A percentile compares a stretch with the other conserved stretches of the same genome.
Conservation (phyloP, 1,284 basidiomycete species). For the Hemileia vastatrix region DNA sequence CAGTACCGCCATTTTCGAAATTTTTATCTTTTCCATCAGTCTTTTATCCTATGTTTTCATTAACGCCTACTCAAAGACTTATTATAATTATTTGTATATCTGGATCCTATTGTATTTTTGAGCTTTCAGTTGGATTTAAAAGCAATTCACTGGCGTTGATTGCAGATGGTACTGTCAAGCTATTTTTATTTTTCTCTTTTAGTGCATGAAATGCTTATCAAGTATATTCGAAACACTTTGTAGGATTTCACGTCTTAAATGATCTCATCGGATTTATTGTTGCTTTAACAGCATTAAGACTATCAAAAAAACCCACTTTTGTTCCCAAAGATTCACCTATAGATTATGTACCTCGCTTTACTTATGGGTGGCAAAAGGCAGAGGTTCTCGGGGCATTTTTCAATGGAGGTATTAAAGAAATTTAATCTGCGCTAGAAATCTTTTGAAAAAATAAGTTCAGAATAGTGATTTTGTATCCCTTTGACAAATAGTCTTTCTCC, state of each 20-base stretch:
- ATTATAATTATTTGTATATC: slow-evolving; percentile 11
- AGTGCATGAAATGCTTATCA: no score
- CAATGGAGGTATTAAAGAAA: slow-evolving; percentile 20
- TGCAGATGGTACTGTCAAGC: slow-evolving; percentile 25
- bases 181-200: no score
- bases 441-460: not conserved
- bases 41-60: no score
- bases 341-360: slow-evolving; percentile 9
- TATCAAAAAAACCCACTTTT: slow-evolving; percentile 6
- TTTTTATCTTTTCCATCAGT: no score
- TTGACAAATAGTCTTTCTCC: slow-evolving; percentile 15
- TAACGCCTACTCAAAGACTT: not conserved
- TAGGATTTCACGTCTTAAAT: slow-evolving; percentile 26
- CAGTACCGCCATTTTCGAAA: no score
- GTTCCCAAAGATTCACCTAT: slow-evolving; percentile 4
- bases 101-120: slow-evolving; percentile 9
- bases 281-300: slow-evolving; percentile 14
- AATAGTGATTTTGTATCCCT: not conserved
- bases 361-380: slow-evolving; percentile 24
- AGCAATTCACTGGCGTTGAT: slow-evolving; percentile 24
- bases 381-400: slow-evolving; percentile 24
- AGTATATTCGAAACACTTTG: no score
- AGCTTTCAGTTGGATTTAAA: slow-evolving; percentile 23
- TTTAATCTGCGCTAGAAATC: not conserved
- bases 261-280: slow-evolving; percentile 26